Evolutionary conservation across 345 rosid genomes (phyloP), one percentile per base, ranked within the genome.

Genomic region (Citropsis articulata): DNA sequence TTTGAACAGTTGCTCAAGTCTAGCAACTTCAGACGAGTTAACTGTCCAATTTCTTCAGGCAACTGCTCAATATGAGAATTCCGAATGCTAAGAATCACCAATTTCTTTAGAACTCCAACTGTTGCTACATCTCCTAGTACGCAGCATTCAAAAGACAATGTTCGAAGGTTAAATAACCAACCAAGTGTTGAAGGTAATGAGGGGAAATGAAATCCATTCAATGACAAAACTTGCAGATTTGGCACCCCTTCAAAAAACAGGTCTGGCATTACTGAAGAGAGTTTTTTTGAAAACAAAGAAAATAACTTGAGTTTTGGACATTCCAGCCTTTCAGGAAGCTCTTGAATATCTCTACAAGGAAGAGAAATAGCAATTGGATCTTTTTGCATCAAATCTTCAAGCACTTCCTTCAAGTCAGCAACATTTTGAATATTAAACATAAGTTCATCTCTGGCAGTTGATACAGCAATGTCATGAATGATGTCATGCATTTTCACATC

Each of bases 161-260:
- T 48, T 13, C 4, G 55, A 48, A 48, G 78, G 21, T 73, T 73
- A 10, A 2, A 28, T 27, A 67, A 71, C 14, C 25, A 31, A 31
- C 38, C 0, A 38, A 79, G 24, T 24, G 83, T 79, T 16, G 74
- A 31, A 69, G 82, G 82, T 62, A 82, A 10, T 1, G 75, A 36
- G 2, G 55, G 36, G 22, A 83, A 6, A 22, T 48, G 18, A 30
- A 73, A 1, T 0, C 2, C 1, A 1, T 69, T 25, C 9, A 85
- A 22, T 12, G 70, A 66, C 9, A 86, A 4, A 9, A 86, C 85
- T 59, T 2, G 55, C 1, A 48, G 55, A 7, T 4, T 8, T 14
- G 55, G 5, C 55, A 13, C 9, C 55, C 19, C 55, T 48, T 48
- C 55, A 48, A 48, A 48, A 48, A 48, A 48, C 19, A 48, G 55